Evolutionary conservation across 805 yeast genomes (phyloP).

Genomic region (Kregervanrija delftensis): DNA sequence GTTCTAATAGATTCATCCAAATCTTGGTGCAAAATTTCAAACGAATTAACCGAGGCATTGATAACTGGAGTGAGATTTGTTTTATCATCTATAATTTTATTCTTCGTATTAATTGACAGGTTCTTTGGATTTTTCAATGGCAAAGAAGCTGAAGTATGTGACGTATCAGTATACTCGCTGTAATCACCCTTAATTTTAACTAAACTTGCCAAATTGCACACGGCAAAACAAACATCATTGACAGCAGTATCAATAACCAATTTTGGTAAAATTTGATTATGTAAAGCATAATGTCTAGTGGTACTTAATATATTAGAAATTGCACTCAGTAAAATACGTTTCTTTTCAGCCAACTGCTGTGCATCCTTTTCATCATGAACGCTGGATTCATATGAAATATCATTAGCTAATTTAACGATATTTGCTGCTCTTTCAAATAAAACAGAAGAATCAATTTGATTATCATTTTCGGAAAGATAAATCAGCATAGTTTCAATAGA

Average conservation of each 20-base stretch:
- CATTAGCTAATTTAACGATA: conserved; percentile 39
- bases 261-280: conserved; percentile 59
- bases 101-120: conserved; percentile 3
- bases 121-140: neutral
- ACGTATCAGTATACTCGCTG: neutral
- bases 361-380: conserved; percentile 20
- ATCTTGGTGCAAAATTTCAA: too few species aligned
- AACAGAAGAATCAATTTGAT: conserved; percentile 19
- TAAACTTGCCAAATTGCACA: conserved; percentile 53
- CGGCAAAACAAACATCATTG: conserved; percentile 60
- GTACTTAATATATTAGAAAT: conserved; percentile 71
- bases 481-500: conserved; percentile 39
- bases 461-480: conserved; percentile 16
- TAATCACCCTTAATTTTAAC: conserved; percentile 35
- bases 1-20: neutral
- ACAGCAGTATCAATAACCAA: conserved; percentile 69
- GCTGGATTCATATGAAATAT: conserved; percentile 26
- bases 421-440: conserved; percentile 47
- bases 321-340: conserved; percentile 51
- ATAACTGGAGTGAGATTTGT: too few species aligned
- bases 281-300: conserved; percentile 64
- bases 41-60: too few species aligned
- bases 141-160: neutral
- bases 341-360: conserved; percentile 26
- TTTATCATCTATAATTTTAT: neutral